Evolutionary conservation across 768 basidiomycete genomes (phyloP).

Genomic region (Tulasnella sp.): DNA sequence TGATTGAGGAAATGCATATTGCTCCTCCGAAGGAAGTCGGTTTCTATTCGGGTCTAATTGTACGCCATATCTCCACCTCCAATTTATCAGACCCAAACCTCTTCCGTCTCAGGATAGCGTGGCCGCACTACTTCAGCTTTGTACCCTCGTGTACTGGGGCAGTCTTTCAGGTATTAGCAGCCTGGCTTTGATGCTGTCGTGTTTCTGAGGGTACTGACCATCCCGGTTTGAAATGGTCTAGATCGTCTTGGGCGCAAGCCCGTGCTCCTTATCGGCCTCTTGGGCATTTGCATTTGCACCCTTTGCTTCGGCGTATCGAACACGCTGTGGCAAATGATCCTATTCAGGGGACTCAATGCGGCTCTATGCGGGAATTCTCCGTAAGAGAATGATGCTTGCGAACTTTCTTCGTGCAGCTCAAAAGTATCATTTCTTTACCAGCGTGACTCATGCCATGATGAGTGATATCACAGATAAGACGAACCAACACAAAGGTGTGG

Average conservation of each 20-base stretch:
- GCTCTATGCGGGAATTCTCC: slow-evolving; percentile 27
- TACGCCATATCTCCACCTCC: not conserved
- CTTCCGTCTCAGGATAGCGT: not conserved
- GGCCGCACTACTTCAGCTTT: slow-evolving; percentile 31
- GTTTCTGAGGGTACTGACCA: slow-evolving; percentile 33
- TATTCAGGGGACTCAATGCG: slow-evolving; percentile 16
- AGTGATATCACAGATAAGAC: slow-evolving; percentile 63
- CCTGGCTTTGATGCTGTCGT: not conserved
- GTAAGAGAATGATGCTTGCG: not conserved
- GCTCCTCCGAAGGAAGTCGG: slow-evolving; percentile 22
- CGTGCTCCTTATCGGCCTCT: slow-evolving; percentile 32
- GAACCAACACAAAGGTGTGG: slow-evolving; percentile 49
- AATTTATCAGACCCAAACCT: not conserved
- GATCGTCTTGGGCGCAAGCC: slow-evolving; percentile 33
- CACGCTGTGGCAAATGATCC: not conserved
- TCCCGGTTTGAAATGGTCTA: not conserved
- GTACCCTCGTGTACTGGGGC: slow-evolving; percentile 30
- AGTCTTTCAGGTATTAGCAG: slow-evolving; percentile 30
- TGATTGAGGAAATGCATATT: slow-evolving; percentile 27
- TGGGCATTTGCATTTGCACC: slow-evolving; percentile 15
- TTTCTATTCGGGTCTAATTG: slow-evolving; percentile 27
- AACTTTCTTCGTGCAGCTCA: not conserved
- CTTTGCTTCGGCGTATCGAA: slow-evolving; percentile 29
- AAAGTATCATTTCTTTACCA: slow-evolving; percentile 27
- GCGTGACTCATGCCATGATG: slow-evolving; percentile 52